Conservation (phyloP, 2,329 filamentous ascomycete species). For the Leptoxyphium fumago region DNA sequence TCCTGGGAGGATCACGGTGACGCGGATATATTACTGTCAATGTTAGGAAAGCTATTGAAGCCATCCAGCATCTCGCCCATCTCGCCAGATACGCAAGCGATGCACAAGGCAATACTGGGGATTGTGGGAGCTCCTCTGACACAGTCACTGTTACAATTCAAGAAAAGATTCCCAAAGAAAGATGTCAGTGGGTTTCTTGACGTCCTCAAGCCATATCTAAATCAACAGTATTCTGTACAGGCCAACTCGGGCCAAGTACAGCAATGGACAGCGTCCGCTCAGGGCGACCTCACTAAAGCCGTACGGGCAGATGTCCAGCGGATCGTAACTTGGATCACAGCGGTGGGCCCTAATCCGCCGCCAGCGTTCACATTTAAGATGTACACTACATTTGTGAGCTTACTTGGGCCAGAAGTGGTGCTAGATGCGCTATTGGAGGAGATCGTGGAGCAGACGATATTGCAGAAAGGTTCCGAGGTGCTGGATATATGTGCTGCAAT, state of each 20-base stretch:
- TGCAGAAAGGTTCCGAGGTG: slow-evolving; percentile 44
- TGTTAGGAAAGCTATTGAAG: slow-evolving; percentile 57
- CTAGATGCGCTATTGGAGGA: slow-evolving; percentile 53
- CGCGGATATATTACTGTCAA: slow-evolving; percentile 53
- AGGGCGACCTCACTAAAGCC: slow-evolving; percentile 40
- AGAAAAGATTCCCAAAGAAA: slow-evolving; percentile 50
- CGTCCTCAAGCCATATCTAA: slow-evolving; percentile 44
- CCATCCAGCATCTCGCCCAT: slow-evolving; percentile 45
- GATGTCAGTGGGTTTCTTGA: slow-evolving; percentile 52
- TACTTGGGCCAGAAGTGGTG: slow-evolving; percentile 47
- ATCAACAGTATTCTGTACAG: slow-evolving; percentile 45
- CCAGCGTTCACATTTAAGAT: slow-evolving; percentile 60
- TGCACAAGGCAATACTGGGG: slow-evolving; percentile 57
- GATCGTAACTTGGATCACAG: slow-evolving; percentile 50
- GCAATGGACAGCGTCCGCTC: slow-evolving; percentile 43
- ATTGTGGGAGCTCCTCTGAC: slow-evolving; percentile 57
- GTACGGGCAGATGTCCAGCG: slow-evolving; percentile 47
- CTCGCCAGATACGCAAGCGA: slow-evolving; percentile 54
- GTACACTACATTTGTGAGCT: slow-evolving; percentile 44
- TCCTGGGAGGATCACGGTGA: slow-evolving; percentile 51
- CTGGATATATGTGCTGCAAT: slow-evolving; percentile 57
- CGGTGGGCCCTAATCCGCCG: slow-evolving; percentile 34
- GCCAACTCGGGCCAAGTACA: slow-evolving; percentile 54
- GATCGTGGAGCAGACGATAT: slow-evolving; percentile 45
- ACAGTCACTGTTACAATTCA: slow-evolving; percentile 51